These are phyloP conservation scores for Rhexocercosporidium sp. DNA, from an alignment of 2,329 filamentous ascomycete genomes.

Conservation along the genomic window DNA sequence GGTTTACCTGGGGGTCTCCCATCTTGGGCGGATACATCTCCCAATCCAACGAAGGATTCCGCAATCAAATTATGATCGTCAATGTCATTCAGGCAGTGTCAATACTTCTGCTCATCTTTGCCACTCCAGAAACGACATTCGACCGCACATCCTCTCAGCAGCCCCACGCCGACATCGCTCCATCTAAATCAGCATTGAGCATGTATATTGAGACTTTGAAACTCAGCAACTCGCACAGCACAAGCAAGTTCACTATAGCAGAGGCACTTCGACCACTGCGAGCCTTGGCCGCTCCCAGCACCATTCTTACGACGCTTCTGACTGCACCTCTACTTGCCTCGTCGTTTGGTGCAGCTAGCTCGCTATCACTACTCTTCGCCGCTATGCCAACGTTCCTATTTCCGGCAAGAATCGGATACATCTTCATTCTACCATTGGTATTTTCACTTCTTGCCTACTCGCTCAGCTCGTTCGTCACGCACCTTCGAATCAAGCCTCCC, in stretches of 20 bases:
- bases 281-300: constrained; percentile 56
- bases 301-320: constrained; percentile 51
- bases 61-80: constrained; percentile 57
- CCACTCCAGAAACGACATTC: constrained; percentile 58
- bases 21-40: constrained; percentile 58
- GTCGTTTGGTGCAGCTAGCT: constrained; percentile 54
- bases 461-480: constrained; percentile 19
- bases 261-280: constrained; percentile 48
- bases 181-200: constrained; percentile 21
- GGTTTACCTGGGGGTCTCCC: constrained; percentile 59
- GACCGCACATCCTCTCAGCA: constrained; percentile 45
- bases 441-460: constrained; percentile 28
- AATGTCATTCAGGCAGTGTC: constrained; percentile 53
- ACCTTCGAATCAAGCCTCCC: constrained; percentile 17
- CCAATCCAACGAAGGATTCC: constrained; percentile 47
- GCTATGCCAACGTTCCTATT: constrained; percentile 50
- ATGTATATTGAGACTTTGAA: constrained; percentile 29
- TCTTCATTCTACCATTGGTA: constrained; percentile 45
- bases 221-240: constrained; percentile 26
- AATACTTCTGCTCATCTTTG: constrained; percentile 53
- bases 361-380: constrained; percentile 54
- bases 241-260: constrained; percentile 32
- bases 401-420: constrained; percentile 47
- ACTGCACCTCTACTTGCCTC: constrained; percentile 52
- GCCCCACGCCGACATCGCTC: background rate